Evolutionary conservation across 1,139 yeast species (phyloP), one percentile per base, ranked within the genome.

Genomic region (Geotrichum armillariae): DNA sequence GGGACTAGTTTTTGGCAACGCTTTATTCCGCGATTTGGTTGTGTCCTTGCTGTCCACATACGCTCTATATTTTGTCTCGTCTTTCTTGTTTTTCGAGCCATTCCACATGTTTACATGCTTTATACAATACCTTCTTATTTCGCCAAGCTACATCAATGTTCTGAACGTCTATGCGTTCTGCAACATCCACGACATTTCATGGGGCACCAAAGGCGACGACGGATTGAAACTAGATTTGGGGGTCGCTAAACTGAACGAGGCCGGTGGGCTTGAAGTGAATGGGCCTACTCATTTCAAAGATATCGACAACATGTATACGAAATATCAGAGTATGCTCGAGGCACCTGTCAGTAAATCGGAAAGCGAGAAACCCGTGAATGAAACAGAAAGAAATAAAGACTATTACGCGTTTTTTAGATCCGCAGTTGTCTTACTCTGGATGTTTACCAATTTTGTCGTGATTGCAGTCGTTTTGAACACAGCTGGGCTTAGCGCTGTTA

Each of bases 31-130:
- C 57, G 96, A 93, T 65, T 75, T 93, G 67, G 78, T 91, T 33
- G 82, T 93, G n/a, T 89, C 97, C 8, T 76, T 90, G 62, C 77
- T 80, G 14, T 85, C 96, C 1, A 93, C 99, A 0, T 91, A 90
- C 66, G 79, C 83, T 2, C 75, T 93, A 36, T 93, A 93, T 66
- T 75, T 89, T 53, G 64, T 87, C 25, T 88, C 93, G 5, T 87
- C 97, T 7, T 65, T 85, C 54, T 59, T 86, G 60, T 85, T 82
- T 63, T 78, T 88, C 40, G 90, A 86, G 59, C 93, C 94, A 9
- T 81, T 85, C 73, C 89, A 86, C 64, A 81, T 86, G 85, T 65
- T 83, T 53, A 85, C 93, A 1, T 79, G 87, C 47, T 83, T 85
- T 64, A 59, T 76, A 18, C 95, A 86, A 66, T 86, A 86, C 63